phyloP scores from a whole-genome alignment of 768 basidiomycete genomes.

The Naganishia antarctica region DNA sequence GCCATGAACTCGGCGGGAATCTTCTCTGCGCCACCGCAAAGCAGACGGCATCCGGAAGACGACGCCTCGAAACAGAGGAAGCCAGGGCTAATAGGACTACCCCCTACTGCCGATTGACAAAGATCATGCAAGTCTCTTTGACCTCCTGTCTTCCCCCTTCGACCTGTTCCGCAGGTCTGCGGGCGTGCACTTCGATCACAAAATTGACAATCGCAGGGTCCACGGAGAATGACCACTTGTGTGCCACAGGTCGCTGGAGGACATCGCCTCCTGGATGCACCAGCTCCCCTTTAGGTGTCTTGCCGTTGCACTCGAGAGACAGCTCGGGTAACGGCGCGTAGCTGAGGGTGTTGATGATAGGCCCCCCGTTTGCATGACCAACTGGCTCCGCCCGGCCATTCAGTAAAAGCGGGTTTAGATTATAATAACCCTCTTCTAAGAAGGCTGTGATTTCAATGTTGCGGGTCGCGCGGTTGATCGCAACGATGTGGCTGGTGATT shows the following conservation, averaged over 20 bases:
- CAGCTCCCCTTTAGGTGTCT: constrained; percentile 16
- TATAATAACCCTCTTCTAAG: constrained; percentile 16
- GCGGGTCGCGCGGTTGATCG: background rate
- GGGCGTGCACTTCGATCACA: constrained; percentile 3
- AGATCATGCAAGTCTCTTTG: constrained; percentile 20
- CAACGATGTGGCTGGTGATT: constrained; percentile 36
- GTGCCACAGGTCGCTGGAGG: constrained; percentile 2
- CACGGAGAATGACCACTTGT: constrained; percentile 15
- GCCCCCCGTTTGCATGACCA: background rate
- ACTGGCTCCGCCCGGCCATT: background rate
- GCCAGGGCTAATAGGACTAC: too few relatives aligned
- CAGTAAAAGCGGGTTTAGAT: background rate
- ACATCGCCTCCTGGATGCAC: constrained; percentile 12
- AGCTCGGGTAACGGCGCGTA: constrained; percentile 14
- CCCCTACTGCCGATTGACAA: constrained; percentile 12
- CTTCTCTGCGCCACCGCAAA: too few relatives aligned
- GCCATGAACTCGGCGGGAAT: too few relatives aligned
- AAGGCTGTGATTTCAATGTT: constrained; percentile 17
- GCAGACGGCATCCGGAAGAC: too few relatives aligned
- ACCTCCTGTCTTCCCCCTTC: constrained; percentile 1
- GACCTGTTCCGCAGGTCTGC: background rate
- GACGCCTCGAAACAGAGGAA: too few relatives aligned
- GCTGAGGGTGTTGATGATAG: background rate
- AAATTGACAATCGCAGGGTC: constrained; percentile 15
- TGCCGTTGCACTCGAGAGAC: constrained; percentile 14